Evolutionary conservation across 2,329 filamentous ascomycete genomes (phyloP).

Genomic region (Beauveria sp.): DNA sequence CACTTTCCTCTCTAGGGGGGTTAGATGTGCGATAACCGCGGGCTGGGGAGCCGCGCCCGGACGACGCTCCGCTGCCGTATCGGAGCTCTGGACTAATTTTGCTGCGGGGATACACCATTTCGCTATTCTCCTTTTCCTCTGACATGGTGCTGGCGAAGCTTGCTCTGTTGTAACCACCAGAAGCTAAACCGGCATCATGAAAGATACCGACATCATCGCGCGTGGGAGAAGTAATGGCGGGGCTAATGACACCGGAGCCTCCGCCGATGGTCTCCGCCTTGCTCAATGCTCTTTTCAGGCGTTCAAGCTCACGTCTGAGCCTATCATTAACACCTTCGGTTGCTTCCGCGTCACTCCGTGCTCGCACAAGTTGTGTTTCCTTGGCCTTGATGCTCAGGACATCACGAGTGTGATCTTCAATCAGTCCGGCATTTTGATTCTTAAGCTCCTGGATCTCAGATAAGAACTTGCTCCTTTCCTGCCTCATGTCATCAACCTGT

Average conservation of each 20-base stretch:
- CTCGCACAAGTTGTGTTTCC: conserved; percentile 91
- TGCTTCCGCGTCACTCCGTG: conserved; percentile 80
- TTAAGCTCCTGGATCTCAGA: conserved; percentile 92
- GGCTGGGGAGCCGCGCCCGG: conserved; percentile 52
- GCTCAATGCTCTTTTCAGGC: conserved; percentile 79
- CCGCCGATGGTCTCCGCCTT: conserved; percentile 46
- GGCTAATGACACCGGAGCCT: conserved; percentile 31
- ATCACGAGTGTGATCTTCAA: conserved; percentile 94
- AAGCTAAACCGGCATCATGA: conserved; percentile 39
- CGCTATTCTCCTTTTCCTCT: conserved; percentile 72
- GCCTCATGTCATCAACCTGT: conserved; percentile 71
- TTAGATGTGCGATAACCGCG: conserved; percentile 40
- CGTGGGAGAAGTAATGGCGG: conserved; percentile 42
- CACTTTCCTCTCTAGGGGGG: conserved; percentile 25
- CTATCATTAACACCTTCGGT: conserved; percentile 81
- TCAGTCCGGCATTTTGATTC: conserved; percentile 92
- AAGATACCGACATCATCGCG: conserved; percentile 55
- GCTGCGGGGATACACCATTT: conserved; percentile 36
- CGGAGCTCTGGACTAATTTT: conserved; percentile 50
- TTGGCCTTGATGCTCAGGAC: conserved; percentile 97
- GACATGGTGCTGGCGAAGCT: conserved; percentile 60
- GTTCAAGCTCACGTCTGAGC: conserved; percentile 79
- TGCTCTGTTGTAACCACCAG: conserved; percentile 42
- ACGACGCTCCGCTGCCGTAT: conserved; percentile 44
- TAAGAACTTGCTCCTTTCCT: conserved; percentile 72